phyloP scores from a whole-genome alignment of 306 rosid genomes.

The Trichosanthes cucumerina region DNA sequence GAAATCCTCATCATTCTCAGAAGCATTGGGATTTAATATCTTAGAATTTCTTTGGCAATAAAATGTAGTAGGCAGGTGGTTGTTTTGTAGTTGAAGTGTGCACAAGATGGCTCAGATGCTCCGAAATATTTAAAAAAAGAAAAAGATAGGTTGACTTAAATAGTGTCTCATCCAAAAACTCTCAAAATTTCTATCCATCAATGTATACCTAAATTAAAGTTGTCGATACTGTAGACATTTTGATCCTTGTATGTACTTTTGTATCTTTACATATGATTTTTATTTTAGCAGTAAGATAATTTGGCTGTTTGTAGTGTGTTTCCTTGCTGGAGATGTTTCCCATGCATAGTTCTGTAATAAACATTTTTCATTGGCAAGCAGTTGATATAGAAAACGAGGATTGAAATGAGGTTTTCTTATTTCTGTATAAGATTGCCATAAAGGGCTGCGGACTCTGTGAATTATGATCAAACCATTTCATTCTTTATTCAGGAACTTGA shows the following conservation, averaged over 20 bases:
- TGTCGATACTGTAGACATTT: not conserved
- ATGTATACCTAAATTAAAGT: no score
- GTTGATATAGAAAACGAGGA: not conserved
- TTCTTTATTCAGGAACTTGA: conserved; percentile 62
- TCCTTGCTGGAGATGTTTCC: not conserved
- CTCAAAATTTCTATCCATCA: no score
- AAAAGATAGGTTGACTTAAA: no score
- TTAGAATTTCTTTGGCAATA: no score
- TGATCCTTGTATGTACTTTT: not conserved
- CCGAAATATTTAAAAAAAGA: no score
- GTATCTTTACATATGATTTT: not conserved
- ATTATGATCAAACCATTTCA: not conserved
- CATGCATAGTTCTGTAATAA: not conserved
- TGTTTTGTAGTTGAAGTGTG: no score
- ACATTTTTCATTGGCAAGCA: not conserved
- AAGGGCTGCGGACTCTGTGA: not conserved
- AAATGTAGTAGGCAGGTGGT: no score
- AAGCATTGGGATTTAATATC: no score
- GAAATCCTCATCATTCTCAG: no score
- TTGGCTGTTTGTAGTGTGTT: not conserved
- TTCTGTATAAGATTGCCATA: not conserved
- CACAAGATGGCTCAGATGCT: no score
- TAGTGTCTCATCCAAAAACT: no score
- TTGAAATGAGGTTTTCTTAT: not conserved
- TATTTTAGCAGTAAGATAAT: not conserved